Evolutionary conservation across 345 rosid genomes (phyloP).

Genomic region (Salix arbutifolia): DNA sequence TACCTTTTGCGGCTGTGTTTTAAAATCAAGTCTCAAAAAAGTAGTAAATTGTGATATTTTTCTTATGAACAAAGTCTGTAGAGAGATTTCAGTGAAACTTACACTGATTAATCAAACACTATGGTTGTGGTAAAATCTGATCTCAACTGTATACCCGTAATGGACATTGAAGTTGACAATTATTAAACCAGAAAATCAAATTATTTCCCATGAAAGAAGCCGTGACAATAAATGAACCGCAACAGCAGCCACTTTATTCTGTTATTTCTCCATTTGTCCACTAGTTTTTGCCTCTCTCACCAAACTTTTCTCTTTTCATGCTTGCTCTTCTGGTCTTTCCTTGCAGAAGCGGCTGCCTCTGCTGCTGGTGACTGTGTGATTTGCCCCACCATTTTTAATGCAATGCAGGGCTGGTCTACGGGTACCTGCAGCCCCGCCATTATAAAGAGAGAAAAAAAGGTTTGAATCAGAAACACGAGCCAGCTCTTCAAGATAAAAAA

Average conservation of each 20-base stretch:
- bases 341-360: not conserved
- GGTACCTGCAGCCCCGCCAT: conserved; percentile 59
- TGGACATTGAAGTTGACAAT: too few relatives aligned
- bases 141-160: too few relatives aligned
- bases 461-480: too few relatives aligned
- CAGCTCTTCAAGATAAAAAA: not conserved
- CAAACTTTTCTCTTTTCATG: not conserved
- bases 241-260: too few relatives aligned
- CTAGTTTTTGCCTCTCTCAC: too few relatives aligned
- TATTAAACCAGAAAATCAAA: not conserved
- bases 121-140: too few relatives aligned
- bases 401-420: conserved; percentile 77
- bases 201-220: not conserved
- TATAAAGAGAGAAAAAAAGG: too few relatives aligned
- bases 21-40: not conserved
- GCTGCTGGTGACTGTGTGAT: conserved; percentile 64
- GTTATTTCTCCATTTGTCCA: too few relatives aligned
- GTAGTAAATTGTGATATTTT: too few relatives aligned
- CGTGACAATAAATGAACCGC: not conserved
- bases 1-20: not conserved
- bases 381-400: conserved; percentile 69
- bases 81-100: too few relatives aligned
- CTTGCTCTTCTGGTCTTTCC: not conserved
- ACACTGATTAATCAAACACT: too few relatives aligned
- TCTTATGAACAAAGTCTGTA: too few relatives aligned